Base-by-base conservation (phyloP, 2,329 filamentous ascomycete genomes). In the Zymoseptoria brevis region DNA sequence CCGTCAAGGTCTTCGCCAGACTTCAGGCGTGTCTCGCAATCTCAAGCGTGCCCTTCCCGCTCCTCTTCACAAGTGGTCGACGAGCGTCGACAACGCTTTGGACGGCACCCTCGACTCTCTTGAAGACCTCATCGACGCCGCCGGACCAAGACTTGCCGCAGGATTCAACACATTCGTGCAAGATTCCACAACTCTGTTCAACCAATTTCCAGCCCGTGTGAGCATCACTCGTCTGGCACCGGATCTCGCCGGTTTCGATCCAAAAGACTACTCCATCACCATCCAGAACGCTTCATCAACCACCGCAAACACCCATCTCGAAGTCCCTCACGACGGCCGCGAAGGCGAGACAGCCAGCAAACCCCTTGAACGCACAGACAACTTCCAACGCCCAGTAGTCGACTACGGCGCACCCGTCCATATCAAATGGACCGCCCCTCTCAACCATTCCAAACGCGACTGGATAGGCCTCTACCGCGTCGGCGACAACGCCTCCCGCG, bases 381-480 rank as follows among this genome's bases (percentile, higher is more conserved):
- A 85, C 50, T 84, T 88, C 68, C 87, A 89, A 72, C 90, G 90
- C 1, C 79, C 91, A 64, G 83, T 87, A 0, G 88, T 96, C 57
- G 87, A 96, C 72, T 99, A 96, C 67, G 94, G 94, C 41, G 83
- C 91, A 0, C 91, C 94, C 0, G 89, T 99, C 72, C 88, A 83
- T 66, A 89, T 97, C 63, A 89, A 84, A 67, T 99, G 94, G 94
- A 89, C 84, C 26, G 94, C 93, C 0, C 93, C 94, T 0, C 80
- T 85, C 45, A 89, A 91, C 64, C 94, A 97, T 75, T 87, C 86
- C 76, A 91, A 88, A 72, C 88, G 87, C 68, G 94, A 99, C 74
- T 99, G 94, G 94, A 86, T 99, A 56, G 93, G 93, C 3, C 80
- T 99, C 5, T 99, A 97, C 78, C 91, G 92, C 83, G 90, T 99